phyloP scores from a whole-genome alignment of 257 asterid species.

The Solanum paucissectum region DNA sequence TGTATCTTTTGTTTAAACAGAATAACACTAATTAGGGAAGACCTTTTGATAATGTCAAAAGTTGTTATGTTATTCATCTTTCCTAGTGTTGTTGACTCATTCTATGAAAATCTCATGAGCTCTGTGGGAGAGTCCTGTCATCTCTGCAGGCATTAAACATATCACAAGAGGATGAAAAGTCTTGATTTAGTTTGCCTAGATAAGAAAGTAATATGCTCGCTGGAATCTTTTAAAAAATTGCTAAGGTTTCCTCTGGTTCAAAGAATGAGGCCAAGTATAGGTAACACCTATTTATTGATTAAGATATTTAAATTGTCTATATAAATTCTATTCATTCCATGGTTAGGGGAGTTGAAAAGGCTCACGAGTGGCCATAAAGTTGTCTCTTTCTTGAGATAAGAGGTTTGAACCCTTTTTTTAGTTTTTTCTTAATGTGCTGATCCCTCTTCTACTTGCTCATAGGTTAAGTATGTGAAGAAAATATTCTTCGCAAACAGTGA shows the following conservation, averaged over 20 bases:
- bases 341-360: not conserved
- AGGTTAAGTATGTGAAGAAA: constrained; percentile 87
- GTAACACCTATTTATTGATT: not conserved
- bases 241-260: not conserved
- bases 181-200: not conserved
- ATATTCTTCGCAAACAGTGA: constrained; percentile 62
- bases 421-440: not conserved
- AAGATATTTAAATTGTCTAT: not conserved
- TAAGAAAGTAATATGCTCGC: not conserved
- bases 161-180: not conserved
- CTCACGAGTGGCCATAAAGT: not conserved
- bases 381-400: not conserved
- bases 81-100: not conserved
- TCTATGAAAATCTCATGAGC: not conserved
- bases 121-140: not conserved
- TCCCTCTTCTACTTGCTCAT: constrained; percentile 11
- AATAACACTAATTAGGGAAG: not conserved
- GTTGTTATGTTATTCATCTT: not conserved
- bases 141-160: not conserved
- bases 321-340: not conserved
- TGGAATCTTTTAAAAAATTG: not conserved
- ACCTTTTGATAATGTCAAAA: not conserved
- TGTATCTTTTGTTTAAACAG: not conserved
- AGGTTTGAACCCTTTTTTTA: not conserved
- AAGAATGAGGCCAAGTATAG: not conserved